Base-by-base conservation (phyloP, 106 monocot species). In the Dendrobium catenatum region DNA sequence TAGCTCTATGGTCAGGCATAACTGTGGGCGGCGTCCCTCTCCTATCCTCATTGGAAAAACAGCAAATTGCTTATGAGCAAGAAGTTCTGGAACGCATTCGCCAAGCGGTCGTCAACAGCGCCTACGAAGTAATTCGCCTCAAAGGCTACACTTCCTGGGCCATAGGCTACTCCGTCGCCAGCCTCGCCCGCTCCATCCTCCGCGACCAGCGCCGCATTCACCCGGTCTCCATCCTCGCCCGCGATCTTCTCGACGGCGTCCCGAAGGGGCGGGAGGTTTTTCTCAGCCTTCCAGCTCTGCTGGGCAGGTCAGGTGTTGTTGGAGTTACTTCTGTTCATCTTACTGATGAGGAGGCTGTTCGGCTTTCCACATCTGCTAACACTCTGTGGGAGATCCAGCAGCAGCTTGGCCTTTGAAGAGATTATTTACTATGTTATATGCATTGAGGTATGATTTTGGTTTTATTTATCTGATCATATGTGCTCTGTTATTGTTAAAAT, bases 81-180 rank as follows among this genome's bases (percentile, higher is more conserved):
- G 85, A 74, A 13, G 86, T 88, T 7, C 80, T 96, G 58, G 96
- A 96, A 73, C 80, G 75, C 20, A 96, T 91, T 7, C 85, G 96
- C 17, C 87, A 85, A 59, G 91, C 87, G 0, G 93, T 96, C 11
- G 89, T 96, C 10, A 84, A 81, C 61, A 89, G 93, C 78, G 93
- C 95, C 4, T 96, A 96, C 77, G 95, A 96, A 84, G 95, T 95
- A 6, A 89, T 95, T 70, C 79, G 81, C 16, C 87, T 95, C 46
- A 93, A 95, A 78, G 95, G 95, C 7, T 95, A 95, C 85, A 95
- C 95, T 9, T 95, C 95, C 6, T 95, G 95, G 95, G 93, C 93
- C 58, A 95, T 95, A 19, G 93, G 95, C 44, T 95, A 93, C 78
- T 93, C 93, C 4, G 95, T 89, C 6, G 93, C 93, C 79, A 89